Base-by-base conservation (phyloP, 108 stramenopile genomes). In the Fragilaria radians region DNA sequence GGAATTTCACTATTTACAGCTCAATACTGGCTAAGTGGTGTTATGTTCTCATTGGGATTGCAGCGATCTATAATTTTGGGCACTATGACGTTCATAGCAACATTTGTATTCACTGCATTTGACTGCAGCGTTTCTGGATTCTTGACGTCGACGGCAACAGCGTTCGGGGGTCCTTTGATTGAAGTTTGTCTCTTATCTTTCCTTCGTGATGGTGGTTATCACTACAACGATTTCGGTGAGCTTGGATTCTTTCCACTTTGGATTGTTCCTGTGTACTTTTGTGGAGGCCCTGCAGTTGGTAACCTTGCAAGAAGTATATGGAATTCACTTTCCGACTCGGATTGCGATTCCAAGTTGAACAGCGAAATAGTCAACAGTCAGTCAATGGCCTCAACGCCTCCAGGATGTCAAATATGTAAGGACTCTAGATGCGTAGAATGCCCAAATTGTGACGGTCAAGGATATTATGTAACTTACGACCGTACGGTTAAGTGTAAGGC, bases 271-370 rank as follows among this genome's bases (percentile, higher is more conserved):
- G 84, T 93, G 5, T 93, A 90, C 48, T 90, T 90, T 50, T 59
- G 90, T 42, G 92, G 92, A 25, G 92, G 92, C 26, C 92, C 92
- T 5, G 92, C 92, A 26, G 74, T 78, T 57, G 92, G 92, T 5
- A 90, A 93, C 65, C 55, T 93, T 28, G 91, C 91, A 28, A 62
- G 91, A 46, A 66, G 78, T 3, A 65, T 89, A 73, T 86, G 87
- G 91, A 71, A 83, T 50, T 64, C 60, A 3, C 49, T 91, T 30
- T 58, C 61, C 1, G 17, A 23, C 1, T 23, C 18, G 3, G 18
- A 60, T 23, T 54, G 45, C 1, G 31, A 7, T 19, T 32, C 30
- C 23, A 34, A 46, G 23, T 54, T 36, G 4, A 29, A 25, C 3
- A 28, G 32, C 24, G 48, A 52, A 28, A 53, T 33, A 7, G 24